Base-by-base conservation (phyloP, 164 flowering plant species). In the Chloranthus sessilifolius region DNA sequence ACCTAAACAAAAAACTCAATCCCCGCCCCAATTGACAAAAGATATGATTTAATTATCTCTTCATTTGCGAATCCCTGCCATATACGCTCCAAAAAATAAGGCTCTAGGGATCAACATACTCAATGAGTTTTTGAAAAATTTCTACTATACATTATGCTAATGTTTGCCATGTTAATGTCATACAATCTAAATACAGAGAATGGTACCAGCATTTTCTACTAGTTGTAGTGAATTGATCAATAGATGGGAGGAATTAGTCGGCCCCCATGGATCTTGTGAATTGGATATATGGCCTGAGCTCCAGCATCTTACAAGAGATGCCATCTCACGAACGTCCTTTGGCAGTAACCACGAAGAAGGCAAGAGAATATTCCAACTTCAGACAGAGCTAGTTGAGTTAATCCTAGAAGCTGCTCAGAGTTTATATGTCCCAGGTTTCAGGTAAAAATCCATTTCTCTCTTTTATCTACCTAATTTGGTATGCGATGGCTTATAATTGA, bases 381-480 rank as follows among this genome's bases (percentile, higher is more conserved):
- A 61, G 39, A 50, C 25, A 15, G 73, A 72, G 51, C 68, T 45
- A 31, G 55, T 33, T 5, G 28, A 31, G 17, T 58, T 60, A 7
- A 23, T 52, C 4, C 1, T 42, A 0, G 19, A 60, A 26, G 59
- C 55, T 20, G 17, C 27, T 8, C 38, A 20, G 9, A 25, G 52
- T 9, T 9, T 40, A 3, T 63, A 63, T 43, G 45, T 75, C 23
- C 80, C 80, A 7, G 73, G 77, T 22, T 42, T 44, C 43, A 57
- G 77, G 80, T 75, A 56, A 22, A 17, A 14, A 31, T 6, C 27
- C n/a, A n/a, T n/a, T n/a, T n/a, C 15, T 5, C 12, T 8, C 15
- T 16, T n/a, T 1, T 15, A 24, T 43, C 34, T 14, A n/a, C n/a
- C n/a, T n/a, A n/a, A 5, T 5, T 21, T n/a, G n/a, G n/a, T n/a